Evolutionary conservation across 768 basidiomycete genomes (phyloP).

Genomic region (Tulasnella sp.): DNA sequence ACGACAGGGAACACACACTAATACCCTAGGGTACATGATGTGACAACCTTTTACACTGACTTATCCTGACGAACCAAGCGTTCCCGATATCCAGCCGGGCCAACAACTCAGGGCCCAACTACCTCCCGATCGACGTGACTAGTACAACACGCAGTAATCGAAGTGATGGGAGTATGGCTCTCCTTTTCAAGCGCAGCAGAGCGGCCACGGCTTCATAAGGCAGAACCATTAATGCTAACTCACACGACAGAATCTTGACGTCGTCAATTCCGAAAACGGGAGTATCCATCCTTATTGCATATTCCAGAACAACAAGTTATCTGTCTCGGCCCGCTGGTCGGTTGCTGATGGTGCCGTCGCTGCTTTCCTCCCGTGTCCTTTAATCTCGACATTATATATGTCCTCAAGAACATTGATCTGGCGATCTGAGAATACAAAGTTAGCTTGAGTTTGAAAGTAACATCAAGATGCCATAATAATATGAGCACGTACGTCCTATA

Average conservation of each 20-base stretch:
- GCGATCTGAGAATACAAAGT: background rate
- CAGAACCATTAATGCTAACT: background rate
- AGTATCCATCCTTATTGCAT: background rate
- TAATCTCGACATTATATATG: background rate
- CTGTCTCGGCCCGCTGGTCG: background rate
- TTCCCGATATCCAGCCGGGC: no score
- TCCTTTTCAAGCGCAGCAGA: no score
- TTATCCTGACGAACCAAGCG: no score
- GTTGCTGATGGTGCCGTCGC: background rate
- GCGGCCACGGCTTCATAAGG: background rate
- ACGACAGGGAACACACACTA: no score
- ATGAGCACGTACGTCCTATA: slow-evolving; percentile 5
- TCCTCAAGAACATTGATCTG: background rate
- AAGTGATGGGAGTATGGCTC: no score
- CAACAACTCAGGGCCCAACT: no score
- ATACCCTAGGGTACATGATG: no score
- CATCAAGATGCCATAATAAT: background rate
- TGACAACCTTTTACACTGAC: no score
- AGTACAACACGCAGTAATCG: background rate
- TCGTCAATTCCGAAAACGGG: no score
- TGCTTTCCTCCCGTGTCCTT: background rate
- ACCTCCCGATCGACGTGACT: background rate
- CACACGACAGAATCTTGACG: no score
- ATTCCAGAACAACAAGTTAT: background rate
- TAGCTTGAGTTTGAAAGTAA: background rate